A percentile compares a stretch with the other conserved stretches of the same genome.
Conservation (phyloP, 805 yeast species). For the Starmerella floris region DNA sequence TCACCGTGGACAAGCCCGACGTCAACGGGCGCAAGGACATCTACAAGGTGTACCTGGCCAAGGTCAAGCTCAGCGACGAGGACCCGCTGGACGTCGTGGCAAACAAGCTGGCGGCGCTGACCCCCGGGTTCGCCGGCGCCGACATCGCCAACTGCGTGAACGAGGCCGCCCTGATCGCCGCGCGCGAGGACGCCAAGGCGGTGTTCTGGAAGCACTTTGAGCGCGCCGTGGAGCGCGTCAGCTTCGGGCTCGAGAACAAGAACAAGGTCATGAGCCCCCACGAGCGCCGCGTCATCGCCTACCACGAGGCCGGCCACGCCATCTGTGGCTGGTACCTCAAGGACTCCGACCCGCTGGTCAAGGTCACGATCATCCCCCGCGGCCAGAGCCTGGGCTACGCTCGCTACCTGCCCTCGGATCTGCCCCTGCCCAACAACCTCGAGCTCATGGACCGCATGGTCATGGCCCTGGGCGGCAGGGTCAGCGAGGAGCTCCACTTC, state of each 20-base stretch:
- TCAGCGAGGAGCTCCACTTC: slow-evolving; percentile 86
- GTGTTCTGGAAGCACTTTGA: slow-evolving; percentile 78
- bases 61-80: slow-evolving; percentile 44
- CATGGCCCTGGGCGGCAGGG: slow-evolving; percentile 96
- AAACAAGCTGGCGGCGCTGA: slow-evolving; percentile 84
- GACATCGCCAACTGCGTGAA: slow-evolving; percentile 95
- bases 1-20: slow-evolving; percentile 84
- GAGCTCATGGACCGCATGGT: slow-evolving; percentile 84
- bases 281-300: slow-evolving; percentile 84
- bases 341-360: slow-evolving; percentile 82
- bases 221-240: slow-evolving; percentile 91
- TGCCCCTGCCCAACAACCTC: slow-evolving; percentile 58
- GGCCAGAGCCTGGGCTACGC: slow-evolving; percentile 97
- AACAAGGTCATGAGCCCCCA: slow-evolving; percentile 68
- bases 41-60: slow-evolving; percentile 69
- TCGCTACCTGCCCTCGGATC: slow-evolving; percentile 89
- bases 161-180: slow-evolving; percentile 95
- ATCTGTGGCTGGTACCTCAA: slow-evolving; percentile 93
- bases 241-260: slow-evolving; percentile 90
- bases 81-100: slow-evolving; percentile 42
- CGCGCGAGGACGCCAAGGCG: slow-evolving; percentile 57
- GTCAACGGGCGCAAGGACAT: slow-evolving; percentile 90
- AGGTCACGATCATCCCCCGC: slow-evolving; percentile 92
- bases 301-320: slow-evolving; percentile 98
- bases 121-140: slow-evolving; percentile 98